Evolutionary conservation across 2,329 filamentous ascomycete genomes (phyloP).

Genomic region (Alternaria panax): DNA sequence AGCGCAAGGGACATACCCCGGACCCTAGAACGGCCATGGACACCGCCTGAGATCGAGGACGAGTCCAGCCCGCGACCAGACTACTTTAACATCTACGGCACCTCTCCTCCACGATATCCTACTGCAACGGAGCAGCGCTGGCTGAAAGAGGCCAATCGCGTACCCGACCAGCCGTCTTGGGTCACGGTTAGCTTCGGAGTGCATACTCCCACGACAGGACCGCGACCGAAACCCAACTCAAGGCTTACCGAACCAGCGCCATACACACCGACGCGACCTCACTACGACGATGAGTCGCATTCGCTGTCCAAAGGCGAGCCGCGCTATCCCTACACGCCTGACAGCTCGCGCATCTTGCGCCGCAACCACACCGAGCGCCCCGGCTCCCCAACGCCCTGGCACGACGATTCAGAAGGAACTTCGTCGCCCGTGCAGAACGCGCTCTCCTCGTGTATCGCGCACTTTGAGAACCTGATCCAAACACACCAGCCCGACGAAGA

Average conservation of each 20-base stretch:
- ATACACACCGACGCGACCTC: constrained; percentile 32
- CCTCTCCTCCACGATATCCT: constrained; percentile 17
- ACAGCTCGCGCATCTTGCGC: constrained; percentile 35
- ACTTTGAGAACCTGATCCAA: constrained; percentile 43
- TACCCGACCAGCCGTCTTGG: constrained; percentile 6
- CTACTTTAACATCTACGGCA: constrained; percentile 32
- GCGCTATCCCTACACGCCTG: constrained; percentile 45
- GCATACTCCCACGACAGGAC: constrained; percentile 21
- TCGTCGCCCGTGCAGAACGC: constrained; percentile 41
- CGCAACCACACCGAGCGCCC: constrained; percentile 19
- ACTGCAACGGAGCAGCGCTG: constrained; percentile 20
- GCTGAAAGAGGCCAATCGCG: background rate
- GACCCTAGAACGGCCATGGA: constrained; percentile 37
- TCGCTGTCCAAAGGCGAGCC: constrained; percentile 15
- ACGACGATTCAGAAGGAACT: constrained; percentile 24
- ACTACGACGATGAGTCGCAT: constrained; percentile 18
- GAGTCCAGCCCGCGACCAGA: constrained; percentile 21
- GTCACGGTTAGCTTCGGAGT: constrained; percentile 5
- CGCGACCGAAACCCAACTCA: constrained; percentile 26
- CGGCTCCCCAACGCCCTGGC: constrained; percentile 37
- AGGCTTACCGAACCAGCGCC: constrained; percentile 23
- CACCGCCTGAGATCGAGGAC: constrained; percentile 39
- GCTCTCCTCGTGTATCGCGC: constrained; percentile 41
- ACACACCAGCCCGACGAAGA: constrained; percentile 41
- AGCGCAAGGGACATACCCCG: constrained; percentile 32